phyloP scores from a whole-genome alignment of 352 stramenopile genomes.

The Globisporangium lucens region DNA sequence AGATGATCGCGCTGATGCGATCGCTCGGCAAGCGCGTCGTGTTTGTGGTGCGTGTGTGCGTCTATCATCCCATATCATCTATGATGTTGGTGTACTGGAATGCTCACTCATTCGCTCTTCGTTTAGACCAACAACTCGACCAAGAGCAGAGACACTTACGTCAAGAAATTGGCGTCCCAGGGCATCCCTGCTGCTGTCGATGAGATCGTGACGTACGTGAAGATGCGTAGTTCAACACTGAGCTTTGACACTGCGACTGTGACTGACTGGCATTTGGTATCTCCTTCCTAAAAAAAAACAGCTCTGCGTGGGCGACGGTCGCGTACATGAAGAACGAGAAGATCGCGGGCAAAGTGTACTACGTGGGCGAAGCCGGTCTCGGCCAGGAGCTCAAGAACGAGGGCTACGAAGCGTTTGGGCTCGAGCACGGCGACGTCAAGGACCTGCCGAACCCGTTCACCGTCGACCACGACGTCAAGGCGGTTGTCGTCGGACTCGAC shows the following conservation, averaged over 20 bases:
- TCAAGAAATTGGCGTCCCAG: slow-evolving; percentile 84
- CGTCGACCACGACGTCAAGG: slow-evolving; percentile 66
- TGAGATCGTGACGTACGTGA: slow-evolving; percentile 77
- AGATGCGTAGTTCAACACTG: not conserved
- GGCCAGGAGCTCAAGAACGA: slow-evolving; percentile 59
- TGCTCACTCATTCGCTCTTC: not conserved
- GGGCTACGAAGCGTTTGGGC: slow-evolving; percentile 65
- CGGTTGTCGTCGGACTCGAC: slow-evolving; percentile 81
- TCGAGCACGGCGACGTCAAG: slow-evolving; percentile 67
- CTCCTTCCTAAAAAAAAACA: slow-evolving; percentile 13
- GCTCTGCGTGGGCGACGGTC: slow-evolving; percentile 78
- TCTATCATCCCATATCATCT: not conserved
- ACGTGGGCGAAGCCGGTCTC: slow-evolving; percentile 75
- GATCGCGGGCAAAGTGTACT: slow-evolving; percentile 79
- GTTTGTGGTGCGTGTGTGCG: slow-evolving; percentile 55
- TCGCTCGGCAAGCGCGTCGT: slow-evolving; percentile 79
- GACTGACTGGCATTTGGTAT: not conserved
- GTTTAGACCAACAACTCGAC: slow-evolving; percentile 84
- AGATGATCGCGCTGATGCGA: slow-evolving; percentile 60
- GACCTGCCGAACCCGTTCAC: slow-evolving; percentile 62
- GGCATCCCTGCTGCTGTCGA: slow-evolving; percentile 59
- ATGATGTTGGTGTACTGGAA: not conserved
- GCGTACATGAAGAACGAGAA: slow-evolving; percentile 79
- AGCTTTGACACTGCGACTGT: not conserved
- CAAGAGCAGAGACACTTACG: slow-evolving; percentile 75